Evolutionary conservation across 768 basidiomycete genomes (phyloP).

Genomic region (Astraeus odoratus): DNA sequence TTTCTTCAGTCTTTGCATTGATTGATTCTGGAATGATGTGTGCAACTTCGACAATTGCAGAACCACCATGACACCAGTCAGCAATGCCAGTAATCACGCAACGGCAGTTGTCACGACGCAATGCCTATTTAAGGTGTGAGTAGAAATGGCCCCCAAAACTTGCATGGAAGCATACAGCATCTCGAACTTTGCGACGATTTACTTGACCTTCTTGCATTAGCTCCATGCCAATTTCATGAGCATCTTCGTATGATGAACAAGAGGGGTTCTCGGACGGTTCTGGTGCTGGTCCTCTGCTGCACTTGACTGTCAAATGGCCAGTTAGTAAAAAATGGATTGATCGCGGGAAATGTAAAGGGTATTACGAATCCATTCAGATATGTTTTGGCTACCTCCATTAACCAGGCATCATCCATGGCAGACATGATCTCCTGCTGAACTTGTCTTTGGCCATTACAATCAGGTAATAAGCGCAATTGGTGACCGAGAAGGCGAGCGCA

Average conservation of each 20-base stretch:
- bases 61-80: constrained; percentile 6
- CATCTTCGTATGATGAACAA: constrained; percentile 13
- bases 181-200: constrained; percentile 9
- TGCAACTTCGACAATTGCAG: background rate
- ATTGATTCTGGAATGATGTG: too few relatives aligned
- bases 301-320: constrained; percentile 1
- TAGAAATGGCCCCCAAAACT: background rate
- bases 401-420: too few relatives aligned
- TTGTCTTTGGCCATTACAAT: background rate
- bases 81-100: too few relatives aligned
- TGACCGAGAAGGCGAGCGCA: constrained; percentile 1
- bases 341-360: background rate
- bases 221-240: background rate
- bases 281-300: constrained; percentile 12
- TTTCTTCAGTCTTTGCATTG: background rate
- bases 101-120: constrained; percentile 17
- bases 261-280: constrained; percentile 10
- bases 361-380: background rate
- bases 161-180: constrained; percentile 1
- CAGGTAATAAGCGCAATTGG: background rate
- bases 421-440: background rate
- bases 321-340: background rate
- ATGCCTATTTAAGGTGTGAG: constrained; percentile 10
- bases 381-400: background rate
- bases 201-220: constrained; percentile 4